These are phyloP conservation scores for Stipa capillata DNA, from an alignment of 176 grass and related monocot genomes.

Conservation along the genomic window DNA sequence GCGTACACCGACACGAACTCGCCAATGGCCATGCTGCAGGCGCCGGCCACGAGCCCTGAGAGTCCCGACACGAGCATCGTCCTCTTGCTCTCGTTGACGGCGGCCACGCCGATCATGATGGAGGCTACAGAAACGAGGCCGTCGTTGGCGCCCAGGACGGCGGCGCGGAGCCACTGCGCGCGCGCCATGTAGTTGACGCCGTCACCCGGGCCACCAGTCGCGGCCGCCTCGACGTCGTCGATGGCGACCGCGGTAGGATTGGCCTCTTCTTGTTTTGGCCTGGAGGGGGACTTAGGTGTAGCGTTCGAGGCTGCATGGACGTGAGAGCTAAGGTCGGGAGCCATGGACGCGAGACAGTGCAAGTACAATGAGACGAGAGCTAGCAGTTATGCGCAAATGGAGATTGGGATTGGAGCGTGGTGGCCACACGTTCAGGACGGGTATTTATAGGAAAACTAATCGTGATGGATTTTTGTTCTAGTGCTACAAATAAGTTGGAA, in stretches of 20 bases:
- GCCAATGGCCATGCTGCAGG: constrained; percentile 95
- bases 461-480: background rate
- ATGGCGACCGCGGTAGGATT: background rate
- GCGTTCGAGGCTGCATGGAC: constrained; percentile 9
- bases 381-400: background rate
- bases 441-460: constrained; percentile 34
- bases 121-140: constrained; percentile 90
- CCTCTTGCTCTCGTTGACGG: constrained; percentile 29
- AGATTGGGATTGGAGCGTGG: constrained; percentile 8
- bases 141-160: constrained; percentile 86
- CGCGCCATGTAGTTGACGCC: constrained; percentile 52
- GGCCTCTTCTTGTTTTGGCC: background rate
- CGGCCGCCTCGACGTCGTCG: constrained; percentile 7
- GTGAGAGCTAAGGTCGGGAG: constrained; percentile 27
- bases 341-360: constrained; percentile 37
- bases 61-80: constrained; percentile 78
- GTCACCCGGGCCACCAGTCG: background rate
- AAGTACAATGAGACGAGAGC: background rate
- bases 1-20: constrained; percentile 94
- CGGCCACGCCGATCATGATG: constrained; percentile 88
- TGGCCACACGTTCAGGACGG: constrained; percentile 22
- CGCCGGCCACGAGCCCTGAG: constrained; percentile 55
- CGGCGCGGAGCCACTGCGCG: constrained; percentile 84
- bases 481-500: background rate
- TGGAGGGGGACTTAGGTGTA: background rate